These are phyloP conservation scores for Cyclotella choctawhatcheeana DNA, from an alignment of 108 stramenopile species.

Conservation along the genomic window DNA sequence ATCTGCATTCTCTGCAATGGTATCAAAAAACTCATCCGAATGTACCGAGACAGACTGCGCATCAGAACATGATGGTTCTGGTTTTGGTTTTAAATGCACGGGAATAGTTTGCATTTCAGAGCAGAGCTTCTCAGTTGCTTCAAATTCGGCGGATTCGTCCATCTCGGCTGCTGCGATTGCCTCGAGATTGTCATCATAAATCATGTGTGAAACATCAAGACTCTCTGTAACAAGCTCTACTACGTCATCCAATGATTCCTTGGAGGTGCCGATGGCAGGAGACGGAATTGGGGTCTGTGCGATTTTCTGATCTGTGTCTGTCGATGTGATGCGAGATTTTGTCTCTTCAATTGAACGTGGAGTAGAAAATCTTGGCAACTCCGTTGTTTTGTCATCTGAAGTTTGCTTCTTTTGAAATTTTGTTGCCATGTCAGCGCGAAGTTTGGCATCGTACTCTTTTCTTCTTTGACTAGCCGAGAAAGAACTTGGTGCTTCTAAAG, in stretches of 20 bases:
- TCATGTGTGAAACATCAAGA: constrained; percentile 1
- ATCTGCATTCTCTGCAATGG: not conserved
- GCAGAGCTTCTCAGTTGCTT: constrained; percentile 7
- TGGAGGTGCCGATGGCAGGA: too few relatives aligned
- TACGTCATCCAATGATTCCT: constrained; percentile 6
- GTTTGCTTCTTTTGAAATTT: not conserved
- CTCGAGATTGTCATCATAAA: constrained; percentile 16
- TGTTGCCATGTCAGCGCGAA: not conserved
- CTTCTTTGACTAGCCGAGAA: not conserved
- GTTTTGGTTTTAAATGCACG: not conserved
- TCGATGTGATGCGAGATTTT: not conserved
- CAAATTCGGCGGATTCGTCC: constrained; percentile 15
- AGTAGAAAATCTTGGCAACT: not conserved
- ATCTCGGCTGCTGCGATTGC: constrained; percentile 10
- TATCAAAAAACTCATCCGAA: not conserved
- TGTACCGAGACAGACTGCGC: not conserved
- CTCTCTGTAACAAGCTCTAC: constrained; percentile 15
- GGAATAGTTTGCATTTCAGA: not conserved
- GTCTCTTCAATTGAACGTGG: not conserved
- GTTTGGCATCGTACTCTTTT: constrained; percentile 3
- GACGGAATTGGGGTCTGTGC: not conserved
- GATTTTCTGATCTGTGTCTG: not conserved
- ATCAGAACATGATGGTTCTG: not conserved
- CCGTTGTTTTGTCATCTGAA: not conserved
- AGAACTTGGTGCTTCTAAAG: constrained; percentile 3